Evolutionary conservation across 2,329 filamentous ascomycete genomes (phyloP).

Genomic region (Chalaropsis ovoidea): DNA sequence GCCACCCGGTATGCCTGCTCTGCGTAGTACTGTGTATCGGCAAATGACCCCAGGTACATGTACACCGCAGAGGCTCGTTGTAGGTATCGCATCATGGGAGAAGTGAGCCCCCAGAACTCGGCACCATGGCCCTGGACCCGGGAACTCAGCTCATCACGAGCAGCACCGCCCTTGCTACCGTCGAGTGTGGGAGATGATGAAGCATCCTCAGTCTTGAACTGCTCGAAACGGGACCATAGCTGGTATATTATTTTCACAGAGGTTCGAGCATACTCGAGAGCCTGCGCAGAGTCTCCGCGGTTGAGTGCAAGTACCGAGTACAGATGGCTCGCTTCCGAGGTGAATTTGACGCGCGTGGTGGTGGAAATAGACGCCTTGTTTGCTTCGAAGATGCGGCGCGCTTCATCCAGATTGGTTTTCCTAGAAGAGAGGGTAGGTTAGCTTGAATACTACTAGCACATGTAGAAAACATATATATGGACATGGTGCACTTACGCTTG

Average conservation of each 20-base stretch:
- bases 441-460: neutral
- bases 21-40: conserved; percentile 79
- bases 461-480: neutral
- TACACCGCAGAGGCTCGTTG: conserved; percentile 68
- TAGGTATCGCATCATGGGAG: conserved; percentile 60
- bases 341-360: conserved; percentile 44
- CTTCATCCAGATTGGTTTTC: conserved; percentile 22
- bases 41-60: conserved; percentile 72
- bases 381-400: conserved; percentile 23
- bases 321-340: conserved; percentile 37
- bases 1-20: conserved; percentile 75
- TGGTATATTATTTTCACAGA: conserved; percentile 47
- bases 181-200: conserved; percentile 27
- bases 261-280: conserved; percentile 47
- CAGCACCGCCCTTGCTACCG: conserved; percentile 22
- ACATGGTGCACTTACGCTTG: conserved; percentile 43
- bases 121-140: conserved; percentile 36
- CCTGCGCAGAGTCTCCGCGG: conserved; percentile 48
- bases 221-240: conserved; percentile 46
- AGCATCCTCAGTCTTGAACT: conserved; percentile 29
- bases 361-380: conserved; percentile 30
- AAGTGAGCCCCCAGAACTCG: conserved; percentile 69
- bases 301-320: conserved; percentile 57
- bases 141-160: conserved; percentile 25
- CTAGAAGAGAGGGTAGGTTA: conserved; percentile 7